These are phyloP conservation scores for Rhododendron williamsianum DNA, from an alignment of 148 eudicot species.

Conservation along the genomic window DNA sequence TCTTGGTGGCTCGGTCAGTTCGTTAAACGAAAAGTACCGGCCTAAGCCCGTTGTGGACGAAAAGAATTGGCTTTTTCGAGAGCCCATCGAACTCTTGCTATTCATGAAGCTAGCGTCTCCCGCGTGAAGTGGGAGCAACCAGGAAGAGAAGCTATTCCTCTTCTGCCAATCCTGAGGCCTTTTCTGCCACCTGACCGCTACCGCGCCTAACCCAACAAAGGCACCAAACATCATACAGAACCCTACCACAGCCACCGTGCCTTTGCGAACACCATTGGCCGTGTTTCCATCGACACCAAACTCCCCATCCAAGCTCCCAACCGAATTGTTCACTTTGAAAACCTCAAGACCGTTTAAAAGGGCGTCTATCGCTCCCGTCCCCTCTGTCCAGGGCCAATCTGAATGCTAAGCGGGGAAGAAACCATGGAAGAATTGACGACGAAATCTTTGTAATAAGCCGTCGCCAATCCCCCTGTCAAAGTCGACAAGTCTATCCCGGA, in stretches of 20 bases:
- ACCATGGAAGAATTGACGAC: slow-evolving; percentile 41
- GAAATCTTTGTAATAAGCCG: slow-evolving; percentile 45
- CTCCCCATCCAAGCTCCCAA: slow-evolving; percentile 44
- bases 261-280: background rate
- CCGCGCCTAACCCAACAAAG: slow-evolving; percentile 25
- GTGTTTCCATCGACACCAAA: slow-evolving; percentile 20
- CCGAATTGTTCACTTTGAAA: slow-evolving; percentile 48
- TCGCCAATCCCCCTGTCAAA: slow-evolving; percentile 31
- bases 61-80: slow-evolving; percentile 26
- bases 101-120: slow-evolving; percentile 33
- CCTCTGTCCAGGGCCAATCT: slow-evolving; percentile 34
- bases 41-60: slow-evolving; percentile 34
- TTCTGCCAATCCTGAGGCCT: slow-evolving; percentile 31
- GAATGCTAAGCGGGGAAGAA: slow-evolving; percentile 21
- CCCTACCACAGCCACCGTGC: slow-evolving; percentile 29
- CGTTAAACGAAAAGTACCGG: slow-evolving; percentile 32
- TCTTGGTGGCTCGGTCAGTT: slow-evolving; percentile 38
- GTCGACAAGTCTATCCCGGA: slow-evolving; percentile 44
- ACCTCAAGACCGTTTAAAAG: slow-evolving; percentile 49
- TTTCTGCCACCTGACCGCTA: slow-evolving; percentile 23
- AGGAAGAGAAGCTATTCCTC: slow-evolving; percentile 39
- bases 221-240: slow-evolving; percentile 31
- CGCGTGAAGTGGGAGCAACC: slow-evolving; percentile 46
- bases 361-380: slow-evolving; percentile 25
- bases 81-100: slow-evolving; percentile 20